phyloP scores from a whole-genome alignment of 768 basidiomycete species.

The Termitomyces sp. region DNA sequence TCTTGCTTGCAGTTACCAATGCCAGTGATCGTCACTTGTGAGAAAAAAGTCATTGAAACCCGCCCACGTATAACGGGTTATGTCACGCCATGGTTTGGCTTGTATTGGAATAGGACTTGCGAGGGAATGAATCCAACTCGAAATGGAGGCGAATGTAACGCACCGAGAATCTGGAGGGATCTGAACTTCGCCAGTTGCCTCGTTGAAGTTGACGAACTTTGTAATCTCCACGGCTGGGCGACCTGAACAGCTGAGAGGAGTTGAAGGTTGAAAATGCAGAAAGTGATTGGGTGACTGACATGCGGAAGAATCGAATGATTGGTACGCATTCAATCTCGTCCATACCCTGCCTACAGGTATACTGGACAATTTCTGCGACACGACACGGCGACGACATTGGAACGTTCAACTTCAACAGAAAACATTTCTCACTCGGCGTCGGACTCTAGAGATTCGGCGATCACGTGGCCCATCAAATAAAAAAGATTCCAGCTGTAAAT shows the following conservation, averaged over 20 bases:
- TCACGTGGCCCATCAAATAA: constrained; percentile 29
- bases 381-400: constrained; percentile 34
- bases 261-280: background rate
- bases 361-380: constrained; percentile 72
- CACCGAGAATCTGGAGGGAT: constrained; percentile 42
- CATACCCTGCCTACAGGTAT: constrained; percentile 48
- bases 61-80: constrained; percentile 9
- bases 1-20: background rate
- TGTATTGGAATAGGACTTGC: constrained; percentile 23
- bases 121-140: background rate
- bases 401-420: too few species aligned
- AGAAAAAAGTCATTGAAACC: background rate
- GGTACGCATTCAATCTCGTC: constrained; percentile 60
- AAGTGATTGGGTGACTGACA: constrained; percentile 40
- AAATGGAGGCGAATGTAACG: constrained; percentile 12
- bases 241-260: constrained; percentile 53
- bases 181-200: constrained; percentile 45
- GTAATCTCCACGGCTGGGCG: constrained; percentile 72
- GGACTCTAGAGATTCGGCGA: background rate
- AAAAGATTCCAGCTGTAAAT: constrained; percentile 34
- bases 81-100: constrained; percentile 19
- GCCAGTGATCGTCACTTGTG: background rate
- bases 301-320: constrained; percentile 67
- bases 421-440: background rate
- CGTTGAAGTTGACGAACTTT: constrained; percentile 44